A percentile compares a stretch with the other conserved stretches of the same genome.
Evolutionary conservation across 257 asterid genomes (phyloP).

Genomic region (Solanum medicagineum): DNA sequence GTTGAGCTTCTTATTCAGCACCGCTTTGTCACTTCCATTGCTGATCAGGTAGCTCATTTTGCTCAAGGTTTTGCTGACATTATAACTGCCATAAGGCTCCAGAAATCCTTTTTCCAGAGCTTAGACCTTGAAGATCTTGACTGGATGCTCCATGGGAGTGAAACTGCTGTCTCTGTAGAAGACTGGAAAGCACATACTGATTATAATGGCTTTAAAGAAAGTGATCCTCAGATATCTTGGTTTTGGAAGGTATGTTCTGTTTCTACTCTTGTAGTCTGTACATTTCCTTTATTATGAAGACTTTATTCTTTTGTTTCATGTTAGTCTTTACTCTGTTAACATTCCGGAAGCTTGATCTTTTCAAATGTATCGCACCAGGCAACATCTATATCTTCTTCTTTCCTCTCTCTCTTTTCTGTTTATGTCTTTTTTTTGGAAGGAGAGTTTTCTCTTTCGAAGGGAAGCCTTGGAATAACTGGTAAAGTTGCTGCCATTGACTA

Average conservation of each 20-base stretch:
- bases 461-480: too few relatives aligned
- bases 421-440: neutral
- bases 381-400: neutral
- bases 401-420: neutral
- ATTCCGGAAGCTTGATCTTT: neutral
- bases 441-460: neutral
- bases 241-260: slow-evolving; percentile 74
- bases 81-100: slow-evolving; percentile 21
- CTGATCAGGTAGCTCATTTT: slow-evolving; percentile 59
- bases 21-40: slow-evolving; percentile 53
- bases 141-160: slow-evolving; percentile 76
- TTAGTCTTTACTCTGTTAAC: neutral
- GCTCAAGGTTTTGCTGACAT: slow-evolving; percentile 67
- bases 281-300: neutral
- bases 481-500: too few relatives aligned
- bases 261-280: neutral
- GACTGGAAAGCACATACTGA: slow-evolving; percentile 94
- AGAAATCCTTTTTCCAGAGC: slow-evolving; percentile 54
- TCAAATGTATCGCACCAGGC: neutral
- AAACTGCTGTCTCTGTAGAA: slow-evolving; percentile 61
- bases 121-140: slow-evolving; percentile 75
- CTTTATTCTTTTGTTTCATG: neutral
- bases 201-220: slow-evolving; percentile 61
- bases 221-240: slow-evolving; percentile 79
- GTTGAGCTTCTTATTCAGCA: slow-evolving; percentile 66